Base-by-base conservation (phyloP, 176 grass and related monocot genomes). In the Oryza meridionalis region DNA sequence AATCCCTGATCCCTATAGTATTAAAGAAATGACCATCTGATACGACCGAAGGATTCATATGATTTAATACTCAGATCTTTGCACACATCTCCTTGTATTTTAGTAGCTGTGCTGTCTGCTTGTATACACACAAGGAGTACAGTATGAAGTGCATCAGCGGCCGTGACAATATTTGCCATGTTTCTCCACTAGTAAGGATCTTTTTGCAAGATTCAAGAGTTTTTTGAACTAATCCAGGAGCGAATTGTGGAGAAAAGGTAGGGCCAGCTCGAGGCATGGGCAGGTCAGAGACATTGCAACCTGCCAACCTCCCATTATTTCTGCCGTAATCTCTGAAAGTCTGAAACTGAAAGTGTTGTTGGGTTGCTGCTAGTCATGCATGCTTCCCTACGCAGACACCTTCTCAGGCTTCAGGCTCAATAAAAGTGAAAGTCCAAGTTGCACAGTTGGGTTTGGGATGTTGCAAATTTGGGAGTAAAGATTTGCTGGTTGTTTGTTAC, bases 81-180 rank as follows among this genome's bases (percentile, higher is more conserved):
- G 82, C 82, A 76, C 87, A 29, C 27, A 81, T 84, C 77, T 89
- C 87, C 82, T 40, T 70, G 87, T 76, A 89, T 32, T 81, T 81
- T 89, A 85, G n/a, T 29, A 49, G 70, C 3, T 64, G 49, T 31
- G 76, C 8, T 80, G 82, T 76, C 70, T 76, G 25, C 63, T 42
- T 67, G 66, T 69, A 53, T 32, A 44, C 47, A 77, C 69, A 25
- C 50, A 70, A 69, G 17, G 61, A 40, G 51, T 27, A 81, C 85
- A 31, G 50, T 47, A 25, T 82, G 16, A 43, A 0, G 29, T 33
- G 43, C 64, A 38, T 19, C 8, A 40, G 22, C 8, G 25, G 76
- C 31, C 58, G 62, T 67, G 44, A 59, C 55, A 67, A 77, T 69
- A 73, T n/a, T n/a, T 74, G 55, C 38, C 69, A 25, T 73, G 40